Evolutionary conservation across 2,329 filamentous ascomycete genomes (phyloP), one percentile per base, ranked within the genome.

Genomic region (Colletotrichum plurivorum): DNA sequence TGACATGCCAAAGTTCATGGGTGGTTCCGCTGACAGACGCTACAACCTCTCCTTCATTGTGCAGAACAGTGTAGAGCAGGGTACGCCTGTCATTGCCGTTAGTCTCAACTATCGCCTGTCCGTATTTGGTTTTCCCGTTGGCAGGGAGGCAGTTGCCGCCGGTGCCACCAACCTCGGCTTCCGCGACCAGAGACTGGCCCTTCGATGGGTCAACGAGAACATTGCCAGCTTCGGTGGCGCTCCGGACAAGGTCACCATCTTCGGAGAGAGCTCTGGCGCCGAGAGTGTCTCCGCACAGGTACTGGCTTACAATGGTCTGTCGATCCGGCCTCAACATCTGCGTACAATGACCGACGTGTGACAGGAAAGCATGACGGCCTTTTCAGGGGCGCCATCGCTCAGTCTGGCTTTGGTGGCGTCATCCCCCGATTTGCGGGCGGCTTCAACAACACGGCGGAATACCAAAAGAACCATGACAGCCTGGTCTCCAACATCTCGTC

Each of bases 31-130:
- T 69, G 84, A 88, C 63, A 76, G 80, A 39, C 82, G 88, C 31
- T 92, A 92, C 74, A 91, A 91, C 71, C 80, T 90, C 43, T 88
- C 87, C 10, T 88, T 85, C 65, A 86, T 91, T 39, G 86, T 91
- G 2, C 73, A 83, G 15, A 82, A 84, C 46, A 81, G 83, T 1
- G 79, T 82, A 15, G 71, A 79, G 15, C 80, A 85, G 18, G 80
- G 80, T 49, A 84, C 83, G 43, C 85, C 84, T 0, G 78, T 88
- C 59, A 83, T 87, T 31, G 84, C 78, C 0, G 82, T 87, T 3
- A 81, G 80, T 10, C 71, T 88, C 51, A 86, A 87, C 71, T 87
- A 87, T 70, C 79, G 86, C 16, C 76, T 85, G 8, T 81, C 79
- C 12, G 81, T 81, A 2, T 84, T 83, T 72, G 82, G 86, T 1